phyloP scores from a whole-genome alignment of 495 filamentous ascomycete genomes.

The Xylaria scruposa region DNA sequence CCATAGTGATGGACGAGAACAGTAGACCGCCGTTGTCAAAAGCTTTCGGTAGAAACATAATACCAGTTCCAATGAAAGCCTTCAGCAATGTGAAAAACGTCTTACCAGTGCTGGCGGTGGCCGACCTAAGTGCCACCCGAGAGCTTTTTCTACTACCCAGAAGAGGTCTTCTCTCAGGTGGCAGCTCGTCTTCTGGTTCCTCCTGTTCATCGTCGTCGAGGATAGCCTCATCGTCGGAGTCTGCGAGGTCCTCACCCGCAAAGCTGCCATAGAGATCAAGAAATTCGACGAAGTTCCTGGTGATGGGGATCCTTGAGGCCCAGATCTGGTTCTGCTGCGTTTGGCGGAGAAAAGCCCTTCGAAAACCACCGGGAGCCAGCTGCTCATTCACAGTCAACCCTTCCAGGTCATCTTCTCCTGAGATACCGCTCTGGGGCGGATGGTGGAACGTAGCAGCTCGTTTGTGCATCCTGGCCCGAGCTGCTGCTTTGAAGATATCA shows the following conservation, averaged over 20 bases:
- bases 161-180: conserved; percentile 58
- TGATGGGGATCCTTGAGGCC: conserved; percentile 56
- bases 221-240: conserved; percentile 66
- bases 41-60: conserved; percentile 73
- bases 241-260: conserved; percentile 72
- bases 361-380: conserved; percentile 65
- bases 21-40: conserved; percentile 72
- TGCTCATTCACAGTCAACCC: conserved; percentile 57
- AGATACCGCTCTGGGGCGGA: conserved; percentile 36
- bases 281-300: conserved; percentile 71
- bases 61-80: conserved; percentile 70
- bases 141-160: conserved; percentile 58
- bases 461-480: conserved; percentile 55
- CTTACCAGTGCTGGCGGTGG: conserved; percentile 64
- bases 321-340: conserved; percentile 48
- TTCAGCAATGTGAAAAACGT: conserved; percentile 74
- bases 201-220: conserved; percentile 50
- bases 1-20: conserved; percentile 66
- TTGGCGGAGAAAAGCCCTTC: conserved; percentile 63
- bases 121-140: conserved; percentile 46
- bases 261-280: conserved; percentile 74
- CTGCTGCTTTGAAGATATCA: conserved; percentile 68
- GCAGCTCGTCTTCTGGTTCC: conserved; percentile 41
- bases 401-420: conserved; percentile 33
- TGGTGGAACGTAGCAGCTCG: conserved; percentile 66